phyloP scores from a whole-genome alignment of 1,284 basidiomycete species.

The Porodaedalea pini region DNA sequence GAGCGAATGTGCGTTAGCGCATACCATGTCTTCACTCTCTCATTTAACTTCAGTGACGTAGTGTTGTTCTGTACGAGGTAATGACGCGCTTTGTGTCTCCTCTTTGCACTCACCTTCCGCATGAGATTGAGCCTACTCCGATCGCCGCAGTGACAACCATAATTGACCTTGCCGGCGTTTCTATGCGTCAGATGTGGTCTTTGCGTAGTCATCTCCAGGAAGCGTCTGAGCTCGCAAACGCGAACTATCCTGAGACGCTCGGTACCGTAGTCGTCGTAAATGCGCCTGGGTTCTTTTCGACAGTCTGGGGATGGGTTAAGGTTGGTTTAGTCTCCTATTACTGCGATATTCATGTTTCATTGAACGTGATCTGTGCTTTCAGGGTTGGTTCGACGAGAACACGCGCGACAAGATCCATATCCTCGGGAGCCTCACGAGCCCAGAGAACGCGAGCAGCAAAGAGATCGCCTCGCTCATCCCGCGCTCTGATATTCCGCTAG shows the following conservation, averaged over 20 bases:
- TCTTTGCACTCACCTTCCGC: constrained; percentile 63
- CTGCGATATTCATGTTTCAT: background rate
- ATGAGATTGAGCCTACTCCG: constrained; percentile 48
- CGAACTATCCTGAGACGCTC: constrained; percentile 76
- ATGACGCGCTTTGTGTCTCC: constrained; percentile 64
- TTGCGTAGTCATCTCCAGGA: constrained; percentile 69
- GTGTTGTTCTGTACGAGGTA: constrained; percentile 58
- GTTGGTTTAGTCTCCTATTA: constrained; percentile 32
- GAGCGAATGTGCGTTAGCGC: constrained; percentile 59
- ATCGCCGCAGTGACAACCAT: constrained; percentile 67
- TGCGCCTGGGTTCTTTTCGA: constrained; percentile 72
- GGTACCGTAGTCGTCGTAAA: constrained; percentile 65
- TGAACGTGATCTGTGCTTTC: background rate
- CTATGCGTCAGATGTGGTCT: constrained; percentile 62
- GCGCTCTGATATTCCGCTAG: constrained; percentile 52
- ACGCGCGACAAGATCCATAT: constrained; percentile 71
- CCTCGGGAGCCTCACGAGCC: constrained; percentile 41
- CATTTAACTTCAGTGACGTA: constrained; percentile 25
- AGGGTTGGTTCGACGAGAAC: constrained; percentile 75
- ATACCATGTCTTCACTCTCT: background rate
- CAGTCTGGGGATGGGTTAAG: constrained; percentile 77
- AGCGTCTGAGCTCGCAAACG: constrained; percentile 67
- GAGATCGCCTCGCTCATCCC: constrained; percentile 52
- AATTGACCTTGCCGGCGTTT: constrained; percentile 63
- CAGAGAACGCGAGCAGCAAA: constrained; percentile 39